Percentiles rank a stretch among this genome's conserved stretches.
phyloP scores from a whole-genome alignment of 176 grass and related monocot species.

The Phragmites australis region DNA sequence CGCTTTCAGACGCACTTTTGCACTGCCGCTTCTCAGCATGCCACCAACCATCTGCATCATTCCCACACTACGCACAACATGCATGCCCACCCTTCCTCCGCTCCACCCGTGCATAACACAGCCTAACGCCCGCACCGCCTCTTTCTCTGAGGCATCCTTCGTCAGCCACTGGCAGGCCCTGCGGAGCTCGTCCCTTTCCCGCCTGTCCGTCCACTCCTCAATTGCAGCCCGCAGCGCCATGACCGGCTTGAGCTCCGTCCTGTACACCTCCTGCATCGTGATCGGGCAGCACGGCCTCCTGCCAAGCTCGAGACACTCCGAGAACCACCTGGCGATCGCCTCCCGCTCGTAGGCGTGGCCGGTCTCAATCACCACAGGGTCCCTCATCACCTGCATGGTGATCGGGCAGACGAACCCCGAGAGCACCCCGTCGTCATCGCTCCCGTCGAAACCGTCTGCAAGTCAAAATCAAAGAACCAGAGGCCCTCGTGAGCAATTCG shows the following conservation, averaged over 20 bases:
- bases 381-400: constrained; percentile 48
- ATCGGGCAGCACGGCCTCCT: constrained; percentile 34
- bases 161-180: constrained; percentile 37
- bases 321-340: constrained; percentile 47
- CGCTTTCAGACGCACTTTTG: constrained; percentile 26
- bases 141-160: constrained; percentile 38
- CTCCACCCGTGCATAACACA: constrained; percentile 26
- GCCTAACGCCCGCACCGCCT: constrained; percentile 26
- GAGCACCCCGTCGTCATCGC: constrained; percentile 5
- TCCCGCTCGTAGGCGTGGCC: constrained; percentile 49
- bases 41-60: constrained; percentile 32
- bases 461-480: background rate
- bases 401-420: constrained; percentile 54
- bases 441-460: background rate
- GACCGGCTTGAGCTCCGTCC: constrained; percentile 39
- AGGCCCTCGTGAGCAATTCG: background rate
- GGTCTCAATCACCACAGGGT: constrained; percentile 52
- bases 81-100: constrained; percentile 2
- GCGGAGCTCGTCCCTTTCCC: constrained; percentile 26
- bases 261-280: constrained; percentile 26
- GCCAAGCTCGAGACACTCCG: constrained; percentile 23
- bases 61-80: background rate
- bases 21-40: constrained; percentile 39
- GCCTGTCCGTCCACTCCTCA: constrained; percentile 45
- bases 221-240: constrained; percentile 34